phyloP scores from a whole-genome alignment of 371 early-diverging fungal species.

The Saksenaea vasiformis region DNA sequence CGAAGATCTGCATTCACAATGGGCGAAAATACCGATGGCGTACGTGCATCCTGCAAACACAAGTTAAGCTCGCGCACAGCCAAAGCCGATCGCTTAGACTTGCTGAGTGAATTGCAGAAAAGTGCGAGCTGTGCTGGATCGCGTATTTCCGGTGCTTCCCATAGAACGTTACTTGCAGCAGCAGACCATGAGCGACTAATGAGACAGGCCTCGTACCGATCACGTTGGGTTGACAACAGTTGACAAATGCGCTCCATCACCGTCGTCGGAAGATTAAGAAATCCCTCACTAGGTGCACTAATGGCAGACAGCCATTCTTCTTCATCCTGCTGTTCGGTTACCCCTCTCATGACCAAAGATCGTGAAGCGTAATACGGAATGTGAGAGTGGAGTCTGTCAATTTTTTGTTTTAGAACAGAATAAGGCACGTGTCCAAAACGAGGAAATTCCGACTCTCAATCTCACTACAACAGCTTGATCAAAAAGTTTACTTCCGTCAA shows the following conservation, averaged over 20 bases:
- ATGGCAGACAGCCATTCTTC: slow-evolving; percentile 14
- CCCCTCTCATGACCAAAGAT: neutral
- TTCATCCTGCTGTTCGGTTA: neutral
- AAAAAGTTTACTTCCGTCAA: too few relatives aligned
- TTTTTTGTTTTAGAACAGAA: neutral
- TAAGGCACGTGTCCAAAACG: too few relatives aligned
- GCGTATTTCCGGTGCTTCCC: slow-evolving; percentile 33
- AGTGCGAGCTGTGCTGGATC: slow-evolving; percentile 19
- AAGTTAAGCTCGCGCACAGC: slow-evolving; percentile 29
- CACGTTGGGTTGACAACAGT: slow-evolving; percentile 24
- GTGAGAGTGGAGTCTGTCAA: neutral
- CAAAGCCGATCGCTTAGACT: slow-evolving; percentile 23
- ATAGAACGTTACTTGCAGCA: slow-evolving; percentile 36
- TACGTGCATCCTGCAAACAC: slow-evolving; percentile 16
- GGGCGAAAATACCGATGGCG: slow-evolving; percentile 20
- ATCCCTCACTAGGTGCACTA: neutral
- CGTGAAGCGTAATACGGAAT: neutral
- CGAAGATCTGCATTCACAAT: slow-evolving; percentile 15
- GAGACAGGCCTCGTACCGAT: slow-evolving; percentile 28
- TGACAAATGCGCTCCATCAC: slow-evolving; percentile 40
- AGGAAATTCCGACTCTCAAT: too few relatives aligned
- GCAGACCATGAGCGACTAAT: slow-evolving; percentile 31
- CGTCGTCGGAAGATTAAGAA: slow-evolving; percentile 16
- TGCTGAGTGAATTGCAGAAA: slow-evolving; percentile 14
- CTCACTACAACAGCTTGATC: too few relatives aligned